phyloP scores from a whole-genome alignment of 2,329 filamentous ascomycete genomes.

The Trichophyton schoenleinii region DNA sequence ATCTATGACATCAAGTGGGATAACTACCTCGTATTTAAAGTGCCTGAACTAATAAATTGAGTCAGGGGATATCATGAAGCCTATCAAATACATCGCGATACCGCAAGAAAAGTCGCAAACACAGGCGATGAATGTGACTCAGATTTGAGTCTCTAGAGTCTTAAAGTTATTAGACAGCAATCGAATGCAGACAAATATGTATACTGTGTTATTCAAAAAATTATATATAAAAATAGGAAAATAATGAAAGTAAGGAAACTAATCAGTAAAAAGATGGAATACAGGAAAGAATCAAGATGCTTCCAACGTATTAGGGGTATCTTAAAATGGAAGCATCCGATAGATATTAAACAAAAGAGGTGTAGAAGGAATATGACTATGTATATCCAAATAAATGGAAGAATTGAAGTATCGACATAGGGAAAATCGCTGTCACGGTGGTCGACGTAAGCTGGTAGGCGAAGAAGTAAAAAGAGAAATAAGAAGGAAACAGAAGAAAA shows the following conservation, averaged over 20 bases:
- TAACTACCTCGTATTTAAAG: too few species aligned
- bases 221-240: neutral
- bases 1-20: neutral
- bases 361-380: neutral
- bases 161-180: neutral
- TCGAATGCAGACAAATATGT: neutral
- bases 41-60: too few species aligned
- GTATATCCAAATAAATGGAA: neutral
- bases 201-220: too few species aligned
- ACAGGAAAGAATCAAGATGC: neutral
- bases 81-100: too few species aligned
- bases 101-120: too few species aligned
- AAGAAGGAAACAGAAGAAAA: neutral
- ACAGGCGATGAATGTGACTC: too few species aligned
- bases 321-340: neutral
- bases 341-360: neutral
- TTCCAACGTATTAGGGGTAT: neutral
- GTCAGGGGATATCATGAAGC: too few species aligned
- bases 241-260: neutral
- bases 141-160: neutral
- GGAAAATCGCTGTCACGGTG: neutral
- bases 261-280: neutral
- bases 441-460: too few species aligned
- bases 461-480: neutral
- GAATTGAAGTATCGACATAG: neutral